Conservation (phyloP, 2,329 filamentous ascomycete species). For the Fusarium luffae region DNA sequence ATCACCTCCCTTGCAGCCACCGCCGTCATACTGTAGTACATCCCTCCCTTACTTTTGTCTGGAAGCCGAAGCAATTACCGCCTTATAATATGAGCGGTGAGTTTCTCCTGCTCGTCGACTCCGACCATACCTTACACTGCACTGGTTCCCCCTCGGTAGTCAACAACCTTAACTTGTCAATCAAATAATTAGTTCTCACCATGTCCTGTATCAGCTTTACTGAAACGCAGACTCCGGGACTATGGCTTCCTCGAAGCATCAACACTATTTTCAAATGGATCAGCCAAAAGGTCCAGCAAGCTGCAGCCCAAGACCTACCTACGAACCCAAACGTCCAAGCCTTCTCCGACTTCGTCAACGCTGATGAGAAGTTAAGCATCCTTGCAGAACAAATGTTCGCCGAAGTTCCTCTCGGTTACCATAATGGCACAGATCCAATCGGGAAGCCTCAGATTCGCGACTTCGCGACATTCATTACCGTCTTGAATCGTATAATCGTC, state of each 20-base stretch:
- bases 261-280: not conserved
- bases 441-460: not conserved
- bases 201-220: not conserved
- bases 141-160: rapidly evolving
- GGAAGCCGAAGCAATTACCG: not conserved
- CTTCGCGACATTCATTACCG: not conserved
- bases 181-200: not conserved
- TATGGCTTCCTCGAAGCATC: not conserved
- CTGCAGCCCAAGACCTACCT: rapidly evolving
- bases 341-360: not conserved
- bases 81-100: not conserved
- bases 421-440: not conserved
- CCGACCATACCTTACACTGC: rapidly evolving
- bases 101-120: rapidly evolving
- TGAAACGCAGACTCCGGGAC: not conserved
- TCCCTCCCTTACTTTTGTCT: rapidly evolving
- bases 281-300: not conserved
- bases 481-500: not conserved
- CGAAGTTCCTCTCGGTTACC: not conserved
- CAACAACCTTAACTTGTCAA: not conserved
- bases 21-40: not conserved
- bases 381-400: not conserved
- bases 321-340: not conserved
- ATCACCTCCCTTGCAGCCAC: not conserved
- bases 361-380: not conserved